phyloP scores from a whole-genome alignment of 768 basidiomycete species.

The Clavaria fumosa region DNA sequence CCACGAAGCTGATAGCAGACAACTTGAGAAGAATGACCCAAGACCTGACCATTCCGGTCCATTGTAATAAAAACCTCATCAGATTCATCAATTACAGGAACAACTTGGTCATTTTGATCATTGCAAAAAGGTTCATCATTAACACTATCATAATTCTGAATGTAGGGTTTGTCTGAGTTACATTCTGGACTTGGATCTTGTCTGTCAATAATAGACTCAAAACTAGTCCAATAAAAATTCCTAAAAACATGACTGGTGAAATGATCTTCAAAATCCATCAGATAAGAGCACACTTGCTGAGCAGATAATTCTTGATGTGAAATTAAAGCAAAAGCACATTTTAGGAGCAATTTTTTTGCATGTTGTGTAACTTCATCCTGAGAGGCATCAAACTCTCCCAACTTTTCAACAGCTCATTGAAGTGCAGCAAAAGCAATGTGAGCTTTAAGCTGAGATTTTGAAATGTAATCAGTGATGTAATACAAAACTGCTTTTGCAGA shows the following conservation, averaged over 20 bases:
- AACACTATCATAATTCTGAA: not conserved
- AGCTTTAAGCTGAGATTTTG: constrained; percentile 26
- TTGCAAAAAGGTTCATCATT: not conserved
- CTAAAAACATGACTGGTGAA: constrained; percentile 22
- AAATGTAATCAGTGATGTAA: constrained; percentile 37
- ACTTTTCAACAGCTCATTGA: constrained; percentile 18
- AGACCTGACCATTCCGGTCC: constrained; percentile 9
- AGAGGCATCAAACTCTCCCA: constrained; percentile 12
- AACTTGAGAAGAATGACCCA: constrained; percentile 10
- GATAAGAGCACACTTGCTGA: constrained; percentile 22
- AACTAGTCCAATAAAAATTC: constrained; percentile 21
- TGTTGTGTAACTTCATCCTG: constrained; percentile 8
- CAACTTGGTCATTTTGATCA: not conserved
- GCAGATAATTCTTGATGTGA: constrained; percentile 25
- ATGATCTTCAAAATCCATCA: constrained; percentile 22
- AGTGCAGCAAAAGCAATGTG: constrained; percentile 27
- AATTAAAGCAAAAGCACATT: constrained; percentile 23
- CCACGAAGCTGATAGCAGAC: constrained; percentile 15
- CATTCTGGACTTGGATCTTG: constrained; percentile 15
- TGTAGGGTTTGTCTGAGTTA: constrained; percentile 5
- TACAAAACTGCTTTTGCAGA: constrained; percentile 27
- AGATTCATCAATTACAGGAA: not conserved
- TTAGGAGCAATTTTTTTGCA: constrained; percentile 21
- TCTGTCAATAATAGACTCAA: constrained; percentile 16
- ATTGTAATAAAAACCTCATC: constrained; percentile 9